A percentile compares a stretch with the other conserved stretches of the same genome.
Evolutionary conservation across 2,329 filamentous ascomycete species (phyloP).

Genomic region (Alternaria gansuensis): DNA sequence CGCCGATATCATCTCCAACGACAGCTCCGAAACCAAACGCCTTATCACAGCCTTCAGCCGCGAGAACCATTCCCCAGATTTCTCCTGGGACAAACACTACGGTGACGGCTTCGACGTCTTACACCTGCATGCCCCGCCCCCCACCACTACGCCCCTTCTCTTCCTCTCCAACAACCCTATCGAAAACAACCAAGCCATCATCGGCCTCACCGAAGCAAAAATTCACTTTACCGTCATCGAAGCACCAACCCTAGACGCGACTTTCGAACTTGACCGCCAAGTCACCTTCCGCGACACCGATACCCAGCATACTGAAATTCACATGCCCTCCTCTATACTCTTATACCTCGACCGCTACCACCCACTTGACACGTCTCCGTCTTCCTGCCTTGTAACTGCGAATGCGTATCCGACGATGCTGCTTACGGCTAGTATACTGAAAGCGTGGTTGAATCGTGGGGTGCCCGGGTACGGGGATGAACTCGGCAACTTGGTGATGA

Average conservation of each 20-base stretch:
- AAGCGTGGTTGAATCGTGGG: slow-evolving; percentile 30
- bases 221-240: slow-evolving; percentile 29
- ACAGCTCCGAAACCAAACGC: slow-evolving; percentile 68
- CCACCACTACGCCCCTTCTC: slow-evolving; percentile 50
- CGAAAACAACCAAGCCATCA: slow-evolving; percentile 45
- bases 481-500: slow-evolving; percentile 20
- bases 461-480: slow-evolving; percentile 28
- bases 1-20: slow-evolving; percentile 72
- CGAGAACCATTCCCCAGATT: slow-evolving; percentile 77
- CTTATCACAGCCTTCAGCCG: slow-evolving; percentile 82
- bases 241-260: slow-evolving; percentile 31
- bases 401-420: slow-evolving; percentile 34
- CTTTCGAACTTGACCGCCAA: slow-evolving; percentile 32
- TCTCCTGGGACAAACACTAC: slow-evolving; percentile 79
- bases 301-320: slow-evolving; percentile 45
- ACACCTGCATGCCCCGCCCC: slow-evolving; percentile 58
- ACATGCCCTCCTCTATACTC: slow-evolving; percentile 37
- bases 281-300: slow-evolving; percentile 50
- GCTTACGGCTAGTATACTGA: slow-evolving; percentile 21
- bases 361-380: slow-evolving; percentile 27
- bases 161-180: slow-evolving; percentile 47
- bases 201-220: slow-evolving; percentile 44
- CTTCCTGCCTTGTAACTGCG: slow-evolving; percentile 26
- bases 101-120: slow-evolving; percentile 85
- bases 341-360: slow-evolving; percentile 50